Conservation (phyloP, 805 yeast species). For the Yarrowia porcina region DNA sequence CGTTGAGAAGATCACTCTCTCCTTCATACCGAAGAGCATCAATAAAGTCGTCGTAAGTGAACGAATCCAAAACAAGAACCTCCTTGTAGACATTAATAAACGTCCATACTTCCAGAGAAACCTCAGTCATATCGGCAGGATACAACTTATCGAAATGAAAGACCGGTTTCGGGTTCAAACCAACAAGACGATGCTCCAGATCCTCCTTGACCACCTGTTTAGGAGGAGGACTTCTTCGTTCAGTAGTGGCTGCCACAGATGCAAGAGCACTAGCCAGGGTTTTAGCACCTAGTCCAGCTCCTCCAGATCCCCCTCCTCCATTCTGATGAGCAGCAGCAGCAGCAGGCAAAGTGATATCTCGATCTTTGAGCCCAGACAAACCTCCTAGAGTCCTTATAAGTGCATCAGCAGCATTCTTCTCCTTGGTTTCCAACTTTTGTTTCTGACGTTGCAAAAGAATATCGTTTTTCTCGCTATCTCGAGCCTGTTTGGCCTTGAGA, state of each 20-base stretch:
- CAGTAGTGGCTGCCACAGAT: neutral
- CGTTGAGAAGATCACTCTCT: constrained; percentile 55
- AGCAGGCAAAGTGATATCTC: neutral
- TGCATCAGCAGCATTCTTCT: constrained; percentile 16
- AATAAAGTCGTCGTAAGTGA: constrained; percentile 75
- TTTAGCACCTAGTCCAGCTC: neutral
- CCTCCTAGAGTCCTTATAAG: neutral
- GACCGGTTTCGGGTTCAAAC: constrained; percentile 15
- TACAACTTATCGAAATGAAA: constrained; percentile 22
- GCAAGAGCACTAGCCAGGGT: neutral
- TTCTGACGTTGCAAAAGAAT: neutral
- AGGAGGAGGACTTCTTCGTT: constrained; percentile 5
- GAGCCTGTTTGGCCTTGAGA: constrained; percentile 24
- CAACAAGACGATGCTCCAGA: constrained; percentile 12
- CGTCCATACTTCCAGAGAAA: constrained; percentile 61
- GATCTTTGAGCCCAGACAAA: neutral
- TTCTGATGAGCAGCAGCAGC: neutral
- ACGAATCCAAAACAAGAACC: constrained; percentile 62
- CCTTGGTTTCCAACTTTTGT: constrained; percentile 9
- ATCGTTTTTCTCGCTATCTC: constrained; percentile 3
- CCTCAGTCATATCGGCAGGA: constrained; percentile 30
- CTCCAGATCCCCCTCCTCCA: neutral
- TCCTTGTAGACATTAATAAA: constrained; percentile 68
- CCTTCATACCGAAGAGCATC: constrained; percentile 50
- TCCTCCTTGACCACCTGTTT: constrained; percentile 26